These are phyloP conservation scores for Penicillium brasilianum DNA, from an alignment of 2,329 filamentous ascomycete species.

Conservation along the genomic window DNA sequence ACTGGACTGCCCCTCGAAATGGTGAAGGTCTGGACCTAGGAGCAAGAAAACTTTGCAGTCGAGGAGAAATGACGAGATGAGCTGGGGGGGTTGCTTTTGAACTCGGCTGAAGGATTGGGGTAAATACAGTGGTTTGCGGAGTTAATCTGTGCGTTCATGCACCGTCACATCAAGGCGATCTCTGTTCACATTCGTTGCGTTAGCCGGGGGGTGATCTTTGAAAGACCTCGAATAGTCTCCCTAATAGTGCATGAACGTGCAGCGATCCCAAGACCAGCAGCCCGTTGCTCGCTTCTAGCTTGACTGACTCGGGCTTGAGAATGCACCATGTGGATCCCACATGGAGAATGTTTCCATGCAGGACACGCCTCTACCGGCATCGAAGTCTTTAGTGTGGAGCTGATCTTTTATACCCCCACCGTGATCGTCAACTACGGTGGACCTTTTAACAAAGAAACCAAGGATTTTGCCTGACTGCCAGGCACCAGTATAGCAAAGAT, in stretches of 20 bases:
- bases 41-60: not conserved
- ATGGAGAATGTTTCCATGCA: conserved; percentile 7
- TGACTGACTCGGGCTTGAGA: not conserved
- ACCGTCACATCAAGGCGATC: conserved; percentile 7
- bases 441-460: conserved; percentile 11
- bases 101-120: not conserved
- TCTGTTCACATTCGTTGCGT: not conserved
- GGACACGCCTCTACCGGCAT: conserved; percentile 8
- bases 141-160: conserved; percentile 18
- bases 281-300: not conserved
- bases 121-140: conserved; percentile 10
- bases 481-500: conserved; percentile 14
- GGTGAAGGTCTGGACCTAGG: not conserved
- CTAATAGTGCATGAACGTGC: conserved; percentile 23
- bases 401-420: conserved; percentile 18
- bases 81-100: conserved; percentile 24
- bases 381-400: conserved; percentile 16
- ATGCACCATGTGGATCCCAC: conserved; percentile 19
- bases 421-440: conserved; percentile 14
- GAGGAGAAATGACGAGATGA: conserved; percentile 7
- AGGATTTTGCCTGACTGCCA: conserved; percentile 5
- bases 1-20: conserved; percentile 6
- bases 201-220: conserved; percentile 7
- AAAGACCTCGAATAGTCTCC: conserved; percentile 23
- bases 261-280: conserved; percentile 15